A percentile compares a stretch with the other conserved stretches of the same genome.
Conservation (phyloP, 805 yeast species). For the Pichia membranifaciens region DNA sequence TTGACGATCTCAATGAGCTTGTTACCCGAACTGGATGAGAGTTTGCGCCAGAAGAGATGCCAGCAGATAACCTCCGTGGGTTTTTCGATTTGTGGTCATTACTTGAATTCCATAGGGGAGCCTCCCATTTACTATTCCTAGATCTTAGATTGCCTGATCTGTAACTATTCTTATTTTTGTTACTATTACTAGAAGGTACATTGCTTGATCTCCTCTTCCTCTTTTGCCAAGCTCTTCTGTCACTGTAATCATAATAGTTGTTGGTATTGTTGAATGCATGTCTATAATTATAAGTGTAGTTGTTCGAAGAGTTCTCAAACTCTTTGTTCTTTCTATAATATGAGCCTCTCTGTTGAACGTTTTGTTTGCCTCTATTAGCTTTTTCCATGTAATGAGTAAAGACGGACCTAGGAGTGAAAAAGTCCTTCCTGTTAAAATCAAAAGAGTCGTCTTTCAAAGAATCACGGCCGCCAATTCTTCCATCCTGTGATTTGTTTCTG, state of each 20-base stretch:
- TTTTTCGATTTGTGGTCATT: constrained; percentile 69
- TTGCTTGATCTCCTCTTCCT: constrained; percentile 24
- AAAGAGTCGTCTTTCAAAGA: constrained; percentile 17
- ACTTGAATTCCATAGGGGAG: constrained; percentile 7
- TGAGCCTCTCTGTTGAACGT: constrained; percentile 12
- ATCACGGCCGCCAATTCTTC: constrained; percentile 18
- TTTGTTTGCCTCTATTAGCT: constrained; percentile 32
- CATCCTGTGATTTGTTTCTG: constrained; percentile 20
- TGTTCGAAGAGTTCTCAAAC: constrained; percentile 2
- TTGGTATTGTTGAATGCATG: constrained; percentile 5
- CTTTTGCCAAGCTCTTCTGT: constrained; percentile 27
- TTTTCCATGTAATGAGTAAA: constrained; percentile 67
- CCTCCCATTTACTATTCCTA: constrained; percentile 15
- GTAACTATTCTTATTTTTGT: constrained; percentile 12
- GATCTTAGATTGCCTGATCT: constrained; percentile 11
- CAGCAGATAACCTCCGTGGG: constrained; percentile 19
- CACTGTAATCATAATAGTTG: constrained; percentile 14
- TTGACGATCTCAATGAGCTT: constrained; percentile 14
- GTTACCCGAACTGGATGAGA: constrained; percentile 15
- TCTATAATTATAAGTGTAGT: constrained; percentile 10
- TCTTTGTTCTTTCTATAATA: constrained; percentile 9
- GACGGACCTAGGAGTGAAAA: constrained; percentile 72
- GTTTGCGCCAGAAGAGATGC: not conserved
- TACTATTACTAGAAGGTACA: constrained; percentile 12
- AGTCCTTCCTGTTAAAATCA: constrained; percentile 59